These are phyloP conservation scores for Talaromyces sp. DNA, from an alignment of 2,329 filamentous ascomycete species.

Conservation along the genomic window DNA sequence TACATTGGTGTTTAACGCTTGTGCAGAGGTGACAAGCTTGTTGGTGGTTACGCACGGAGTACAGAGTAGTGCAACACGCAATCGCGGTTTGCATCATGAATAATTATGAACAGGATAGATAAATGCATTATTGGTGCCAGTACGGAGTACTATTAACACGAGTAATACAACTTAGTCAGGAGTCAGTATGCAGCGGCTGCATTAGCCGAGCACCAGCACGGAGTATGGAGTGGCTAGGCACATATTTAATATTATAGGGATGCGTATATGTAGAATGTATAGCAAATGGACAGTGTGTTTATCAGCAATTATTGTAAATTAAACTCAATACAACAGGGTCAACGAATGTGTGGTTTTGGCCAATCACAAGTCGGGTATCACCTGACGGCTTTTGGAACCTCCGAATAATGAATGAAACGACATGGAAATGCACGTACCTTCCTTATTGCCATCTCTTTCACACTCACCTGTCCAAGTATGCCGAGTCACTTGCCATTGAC, in stretches of 20 bases:
- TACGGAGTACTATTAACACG: too few relatives aligned
- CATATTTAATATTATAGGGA: not conserved
- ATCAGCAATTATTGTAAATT: not conserved
- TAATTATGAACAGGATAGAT: not conserved
- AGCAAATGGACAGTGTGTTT: too few relatives aligned
- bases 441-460: too few relatives aligned
- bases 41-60: too few relatives aligned
- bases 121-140: not conserved
- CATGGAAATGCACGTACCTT: too few relatives aligned
- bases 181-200: not conserved
- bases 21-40: not conserved
- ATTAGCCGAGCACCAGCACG: not conserved
- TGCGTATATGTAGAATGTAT: too few relatives aligned
- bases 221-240: not conserved
- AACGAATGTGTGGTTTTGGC: not conserved
- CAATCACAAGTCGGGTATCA: not conserved
- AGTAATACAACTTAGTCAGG: not conserved
- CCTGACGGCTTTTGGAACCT: not conserved
- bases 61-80: not conserved
- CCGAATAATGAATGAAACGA: not conserved
- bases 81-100: not conserved
- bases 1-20: not conserved
- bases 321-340: too few relatives aligned
- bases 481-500: too few relatives aligned
- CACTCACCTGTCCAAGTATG: too few relatives aligned